These are phyloP conservation scores for Apiospora kogelbergensis DNA, from an alignment of 2,329 filamentous ascomycete genomes.

Conservation along the genomic window DNA sequence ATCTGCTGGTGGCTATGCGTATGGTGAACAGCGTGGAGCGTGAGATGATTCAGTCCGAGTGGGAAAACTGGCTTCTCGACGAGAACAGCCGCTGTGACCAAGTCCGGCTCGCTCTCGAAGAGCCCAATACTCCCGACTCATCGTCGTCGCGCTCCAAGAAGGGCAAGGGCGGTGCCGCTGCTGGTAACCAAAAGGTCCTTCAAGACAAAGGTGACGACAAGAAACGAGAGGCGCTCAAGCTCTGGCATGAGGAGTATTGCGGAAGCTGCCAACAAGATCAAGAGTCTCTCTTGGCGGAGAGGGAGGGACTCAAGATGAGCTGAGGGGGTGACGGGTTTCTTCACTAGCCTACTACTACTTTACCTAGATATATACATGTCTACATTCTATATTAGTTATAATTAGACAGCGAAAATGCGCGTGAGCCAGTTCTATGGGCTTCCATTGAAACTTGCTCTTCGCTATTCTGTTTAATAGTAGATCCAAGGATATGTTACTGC, in stretches of 20 bases:
- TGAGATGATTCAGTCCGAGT: constrained; percentile 83
- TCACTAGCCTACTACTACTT: not conserved
- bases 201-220: constrained; percentile 24
- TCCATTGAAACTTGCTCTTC: too few species aligned
- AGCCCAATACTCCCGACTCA: constrained; percentile 20
- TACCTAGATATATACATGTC: not conserved
- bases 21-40: constrained; percentile 87
- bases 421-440: too few species aligned
- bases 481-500: too few species aligned
- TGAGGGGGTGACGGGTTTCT: not conserved
- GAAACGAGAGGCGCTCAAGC: constrained; percentile 34
- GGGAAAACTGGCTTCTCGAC: constrained; percentile 86
- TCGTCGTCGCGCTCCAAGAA: constrained; percentile 10
- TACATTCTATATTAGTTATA: not conserved
- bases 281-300: constrained; percentile 25
- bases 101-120: constrained; percentile 45
- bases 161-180: constrained; percentile 20
- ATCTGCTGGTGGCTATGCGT: constrained; percentile 85
- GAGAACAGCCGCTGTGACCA: constrained; percentile 77
- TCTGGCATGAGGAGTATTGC: constrained; percentile 56
- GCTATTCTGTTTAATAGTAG: too few species aligned
- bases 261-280: constrained; percentile 54
- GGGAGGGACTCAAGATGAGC: constrained; percentile 22
- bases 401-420: not conserved
- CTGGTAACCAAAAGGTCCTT: constrained; percentile 32